These are phyloP conservation scores for Aspergillus quadricinctus DNA, from an alignment of 2,329 filamentous ascomycete genomes.

Conservation along the genomic window DNA sequence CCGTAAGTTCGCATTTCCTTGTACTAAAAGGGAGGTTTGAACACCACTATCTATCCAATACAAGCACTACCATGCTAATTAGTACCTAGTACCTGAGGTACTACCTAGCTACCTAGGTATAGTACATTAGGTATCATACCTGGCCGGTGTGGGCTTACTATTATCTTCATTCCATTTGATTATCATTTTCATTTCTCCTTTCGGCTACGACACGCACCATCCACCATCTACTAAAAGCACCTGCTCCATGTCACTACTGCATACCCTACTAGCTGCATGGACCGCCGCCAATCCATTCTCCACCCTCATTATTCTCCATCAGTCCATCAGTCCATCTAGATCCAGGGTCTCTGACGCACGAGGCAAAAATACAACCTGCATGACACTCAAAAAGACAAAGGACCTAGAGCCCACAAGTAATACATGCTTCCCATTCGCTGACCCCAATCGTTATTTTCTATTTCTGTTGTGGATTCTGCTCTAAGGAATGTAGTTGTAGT, in stretches of 20 bases:
- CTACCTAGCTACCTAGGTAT: neutral
- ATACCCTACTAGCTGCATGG: slow-evolving; percentile 25
- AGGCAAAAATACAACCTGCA: slow-evolving; percentile 40
- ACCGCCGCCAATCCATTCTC: slow-evolving; percentile 32
- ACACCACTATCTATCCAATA: neutral
- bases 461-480: slow-evolving; percentile 12
- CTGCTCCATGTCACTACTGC: slow-evolving; percentile 15
- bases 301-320: slow-evolving; percentile 23
- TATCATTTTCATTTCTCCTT: neutral
- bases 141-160: neutral
- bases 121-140: neutral
- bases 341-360: slow-evolving; percentile 41
- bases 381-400: slow-evolving; percentile 38
- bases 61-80: neutral
- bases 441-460: slow-evolving; percentile 6
- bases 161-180: neutral
- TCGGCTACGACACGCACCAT: slow-evolving; percentile 2
- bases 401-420: slow-evolving; percentile 20
- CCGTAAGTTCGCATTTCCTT: neutral
- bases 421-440: slow-evolving; percentile 9
- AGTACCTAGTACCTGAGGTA: neutral
- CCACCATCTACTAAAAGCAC: slow-evolving; percentile 8
- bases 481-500: slow-evolving; percentile 9
- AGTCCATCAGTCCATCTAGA: slow-evolving; percentile 31
- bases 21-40: neutral